Evolutionary conservation across 257 asterid genomes (phyloP).

Genomic region (Lavandula angustifolia): DNA sequence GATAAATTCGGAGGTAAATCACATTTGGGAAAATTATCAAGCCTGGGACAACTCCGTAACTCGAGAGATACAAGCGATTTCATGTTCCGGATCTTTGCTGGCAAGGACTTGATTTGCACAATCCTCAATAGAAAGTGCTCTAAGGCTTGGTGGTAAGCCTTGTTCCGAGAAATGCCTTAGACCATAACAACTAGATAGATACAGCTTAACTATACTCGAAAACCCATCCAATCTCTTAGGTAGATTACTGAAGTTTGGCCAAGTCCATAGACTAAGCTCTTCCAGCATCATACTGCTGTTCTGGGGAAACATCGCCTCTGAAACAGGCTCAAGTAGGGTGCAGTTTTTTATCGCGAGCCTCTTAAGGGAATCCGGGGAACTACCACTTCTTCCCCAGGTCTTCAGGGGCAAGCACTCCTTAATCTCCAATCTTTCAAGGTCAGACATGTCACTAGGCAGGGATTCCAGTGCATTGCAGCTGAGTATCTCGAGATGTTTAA

Average conservation of each 20-base stretch:
- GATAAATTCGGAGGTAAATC: slow-evolving; percentile 57
- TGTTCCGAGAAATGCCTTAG: slow-evolving; percentile 54
- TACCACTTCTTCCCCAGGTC: slow-evolving; percentile 42
- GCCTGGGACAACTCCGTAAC: slow-evolving; percentile 65
- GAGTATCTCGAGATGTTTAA: slow-evolving; percentile 65
- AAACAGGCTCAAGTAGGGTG: slow-evolving; percentile 48
- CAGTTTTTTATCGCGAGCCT: slow-evolving; percentile 57
- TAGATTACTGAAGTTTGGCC: slow-evolving; percentile 50
- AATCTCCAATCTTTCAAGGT: slow-evolving; percentile 62
- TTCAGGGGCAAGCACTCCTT: slow-evolving; percentile 60
- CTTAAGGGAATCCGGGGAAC: slow-evolving; percentile 54
- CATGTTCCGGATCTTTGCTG: slow-evolving; percentile 41
- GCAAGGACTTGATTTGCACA: slow-evolving; percentile 57
- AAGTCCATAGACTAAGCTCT: slow-evolving; percentile 52
- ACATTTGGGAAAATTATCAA: slow-evolving; percentile 47
- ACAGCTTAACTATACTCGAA: slow-evolving; percentile 50
- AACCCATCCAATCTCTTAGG: slow-evolving; percentile 43
- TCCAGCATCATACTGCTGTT: slow-evolving; percentile 47
- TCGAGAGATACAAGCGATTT: slow-evolving; percentile 54
- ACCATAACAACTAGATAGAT: slow-evolving; percentile 44
- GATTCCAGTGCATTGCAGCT: slow-evolving; percentile 56
- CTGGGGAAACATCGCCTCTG: slow-evolving; percentile 38
- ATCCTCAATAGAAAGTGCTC: slow-evolving; percentile 58
- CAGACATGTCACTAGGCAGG: slow-evolving; percentile 47
- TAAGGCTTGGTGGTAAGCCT: slow-evolving; percentile 57